Evolutionary conservation across 805 yeast genomes (phyloP).

Genomic region (Cephaloascus fragrans): DNA sequence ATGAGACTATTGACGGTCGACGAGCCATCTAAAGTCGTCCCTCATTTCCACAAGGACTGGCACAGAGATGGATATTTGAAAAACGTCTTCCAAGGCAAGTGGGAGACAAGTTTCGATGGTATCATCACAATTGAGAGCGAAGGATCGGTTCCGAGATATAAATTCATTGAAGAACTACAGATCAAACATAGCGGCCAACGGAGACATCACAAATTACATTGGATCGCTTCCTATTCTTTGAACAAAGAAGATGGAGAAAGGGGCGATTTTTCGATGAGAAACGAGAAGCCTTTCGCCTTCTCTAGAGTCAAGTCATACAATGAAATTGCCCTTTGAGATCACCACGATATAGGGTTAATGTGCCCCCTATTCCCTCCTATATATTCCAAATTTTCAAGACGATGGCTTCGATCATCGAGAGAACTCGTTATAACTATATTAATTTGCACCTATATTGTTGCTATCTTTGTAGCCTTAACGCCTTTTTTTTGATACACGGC

Average conservation of each 20-base stretch:
- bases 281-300: slow-evolving; percentile 76
- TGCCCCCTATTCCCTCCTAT: too few relatives aligned
- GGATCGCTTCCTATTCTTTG: slow-evolving; percentile 56
- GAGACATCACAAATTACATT: slow-evolving; percentile 59
- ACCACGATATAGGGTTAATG: too few relatives aligned
- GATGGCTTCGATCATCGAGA: too few relatives aligned
- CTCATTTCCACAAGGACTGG: slow-evolving; percentile 29
- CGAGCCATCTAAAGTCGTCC: slow-evolving; percentile 64
- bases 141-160: slow-evolving; percentile 52
- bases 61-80: slow-evolving; percentile 16
- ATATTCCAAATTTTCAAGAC: too few relatives aligned
- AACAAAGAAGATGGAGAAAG: slow-evolving; percentile 46
- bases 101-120: slow-evolving; percentile 50
- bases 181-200: slow-evolving; percentile 52
- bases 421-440: too few relatives aligned
- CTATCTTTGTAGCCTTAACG: too few relatives aligned
- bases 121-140: slow-evolving; percentile 38
- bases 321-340: too few relatives aligned
- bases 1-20: slow-evolving; percentile 58
- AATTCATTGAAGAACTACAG: slow-evolving; percentile 52
- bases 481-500: too few relatives aligned
- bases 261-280: slow-evolving; percentile 46
- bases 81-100: slow-evolving; percentile 39
- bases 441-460: too few relatives aligned
- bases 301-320: slow-evolving; percentile 45